Evolutionary conservation across 108 stramenopile genomes (phyloP).

Genomic region (Cyclotella distinguenda): DNA sequence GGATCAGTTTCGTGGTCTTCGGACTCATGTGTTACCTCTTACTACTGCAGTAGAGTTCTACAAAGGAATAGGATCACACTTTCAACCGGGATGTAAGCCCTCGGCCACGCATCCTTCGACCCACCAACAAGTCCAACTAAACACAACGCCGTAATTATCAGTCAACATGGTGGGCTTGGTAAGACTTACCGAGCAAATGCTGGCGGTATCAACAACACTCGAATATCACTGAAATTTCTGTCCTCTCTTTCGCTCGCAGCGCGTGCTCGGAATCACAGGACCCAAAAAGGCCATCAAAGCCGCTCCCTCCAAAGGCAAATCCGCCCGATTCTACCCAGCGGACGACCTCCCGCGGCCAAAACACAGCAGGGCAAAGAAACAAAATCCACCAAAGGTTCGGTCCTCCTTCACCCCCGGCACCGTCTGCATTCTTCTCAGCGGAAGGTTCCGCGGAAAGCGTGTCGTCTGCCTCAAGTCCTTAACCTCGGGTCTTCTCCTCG

Average conservation of each 20-base stretch:
- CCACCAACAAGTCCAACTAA: too few species aligned
- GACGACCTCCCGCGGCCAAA: slow-evolving; percentile 87
- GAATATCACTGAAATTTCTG: background rate
- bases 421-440: slow-evolving; percentile 96
- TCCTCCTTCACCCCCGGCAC: slow-evolving; percentile 96
- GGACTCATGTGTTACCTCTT: too few species aligned
- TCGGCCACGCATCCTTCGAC: too few species aligned
- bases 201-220: background rate
- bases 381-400: slow-evolving; percentile 91
- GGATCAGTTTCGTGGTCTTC: too few species aligned
- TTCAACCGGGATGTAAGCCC: too few species aligned
- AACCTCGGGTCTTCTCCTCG: slow-evolving; percentile 95
- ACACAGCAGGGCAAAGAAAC: slow-evolving; percentile 62
- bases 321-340: slow-evolving; percentile 88
- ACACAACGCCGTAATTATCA: too few species aligned
- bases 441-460: slow-evolving; percentile 99
- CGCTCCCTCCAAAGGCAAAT: slow-evolving; percentile 47
- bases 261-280: slow-evolving; percentile 50
- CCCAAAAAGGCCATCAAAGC: slow-evolving; percentile 62
- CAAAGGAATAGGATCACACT: too few species aligned
- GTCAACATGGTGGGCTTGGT: too few species aligned
- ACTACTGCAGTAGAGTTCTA: too few species aligned
- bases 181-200: background rate
- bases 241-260: slow-evolving; percentile 12
- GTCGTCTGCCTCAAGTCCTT: slow-evolving; percentile 97